These are phyloP conservation scores for Cladosporium sp. DNA, from an alignment of 2,329 filamentous ascomycete genomes.

Conservation along the genomic window DNA sequence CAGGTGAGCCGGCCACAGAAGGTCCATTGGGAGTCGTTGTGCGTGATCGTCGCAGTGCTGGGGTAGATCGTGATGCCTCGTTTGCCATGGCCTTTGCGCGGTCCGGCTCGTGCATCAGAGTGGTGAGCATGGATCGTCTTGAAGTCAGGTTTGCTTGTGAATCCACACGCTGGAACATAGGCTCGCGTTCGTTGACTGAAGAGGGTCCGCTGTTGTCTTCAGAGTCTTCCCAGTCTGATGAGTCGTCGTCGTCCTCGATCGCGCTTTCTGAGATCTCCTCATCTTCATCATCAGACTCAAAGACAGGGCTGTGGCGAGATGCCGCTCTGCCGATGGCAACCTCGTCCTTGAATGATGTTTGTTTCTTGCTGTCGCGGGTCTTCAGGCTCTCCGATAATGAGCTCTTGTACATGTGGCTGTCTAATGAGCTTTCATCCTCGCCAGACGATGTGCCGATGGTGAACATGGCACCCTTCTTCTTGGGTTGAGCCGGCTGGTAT, in stretches of 20 bases:
- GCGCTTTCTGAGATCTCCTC: constrained; percentile 73
- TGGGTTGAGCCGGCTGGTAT: constrained; percentile 28
- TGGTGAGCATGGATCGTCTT: constrained; percentile 80
- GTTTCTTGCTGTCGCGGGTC: constrained; percentile 59
- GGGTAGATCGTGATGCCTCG: constrained; percentile 54
- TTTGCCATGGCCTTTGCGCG: constrained; percentile 65
- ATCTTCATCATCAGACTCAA: constrained; percentile 54
- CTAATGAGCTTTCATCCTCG: constrained; percentile 75
- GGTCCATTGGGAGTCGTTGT: constrained; percentile 65
- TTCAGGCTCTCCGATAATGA: constrained; percentile 51
- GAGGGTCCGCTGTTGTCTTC: constrained; percentile 75
- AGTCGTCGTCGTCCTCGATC: constrained; percentile 55
- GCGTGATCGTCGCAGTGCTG: constrained; percentile 53
- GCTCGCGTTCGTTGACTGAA: constrained; percentile 62
- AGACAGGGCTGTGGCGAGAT: constrained; percentile 56
- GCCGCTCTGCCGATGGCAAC: constrained; percentile 53
- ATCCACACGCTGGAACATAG: constrained; percentile 84
- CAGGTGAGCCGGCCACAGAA: constrained; percentile 56
- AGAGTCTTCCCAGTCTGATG: constrained; percentile 53
- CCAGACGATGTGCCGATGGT: constrained; percentile 73
- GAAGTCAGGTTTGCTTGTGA: constrained; percentile 81
- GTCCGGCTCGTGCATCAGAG: constrained; percentile 78
- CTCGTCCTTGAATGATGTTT: constrained; percentile 75
- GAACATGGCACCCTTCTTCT: constrained; percentile 67
- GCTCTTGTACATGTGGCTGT: constrained; percentile 55